These are phyloP conservation scores for Caulochytrium protostelioides DNA, from an alignment of 371 early-diverging fungal genomes.

Conservation along the genomic window DNA sequence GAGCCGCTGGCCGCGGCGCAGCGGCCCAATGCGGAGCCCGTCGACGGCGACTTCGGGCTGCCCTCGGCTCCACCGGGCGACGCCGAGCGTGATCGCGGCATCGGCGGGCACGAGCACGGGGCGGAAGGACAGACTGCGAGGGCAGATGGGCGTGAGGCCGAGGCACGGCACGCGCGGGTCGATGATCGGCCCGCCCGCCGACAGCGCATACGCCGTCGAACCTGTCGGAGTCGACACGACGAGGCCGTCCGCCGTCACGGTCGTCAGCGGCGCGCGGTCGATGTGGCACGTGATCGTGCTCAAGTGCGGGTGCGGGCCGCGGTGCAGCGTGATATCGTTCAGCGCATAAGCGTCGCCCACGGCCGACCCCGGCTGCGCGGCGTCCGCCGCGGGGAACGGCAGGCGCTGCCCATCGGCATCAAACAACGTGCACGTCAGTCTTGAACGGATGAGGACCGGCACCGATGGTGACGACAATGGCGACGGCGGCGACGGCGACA, in stretches of 20 bases:
- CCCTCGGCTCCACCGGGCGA: too few species aligned
- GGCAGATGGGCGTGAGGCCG: conserved; percentile 34
- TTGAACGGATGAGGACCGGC: not conserved
- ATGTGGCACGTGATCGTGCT: conserved; percentile 55
- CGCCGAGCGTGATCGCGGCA: not conserved
- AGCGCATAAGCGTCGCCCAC: conserved; percentile 28
- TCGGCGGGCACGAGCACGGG: conserved; percentile 27
- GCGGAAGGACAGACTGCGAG: conserved; percentile 31
- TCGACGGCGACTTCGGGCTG: too few species aligned
- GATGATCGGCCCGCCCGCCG: conserved; percentile 46
- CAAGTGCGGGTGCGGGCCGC: conserved; percentile 64
- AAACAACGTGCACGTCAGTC: not conserved
- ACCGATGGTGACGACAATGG: not conserved
- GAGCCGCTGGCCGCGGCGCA: not conserved
- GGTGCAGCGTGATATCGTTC: conserved; percentile 74
- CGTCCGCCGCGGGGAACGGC: not conserved
- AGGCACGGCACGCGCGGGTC: conserved; percentile 39
- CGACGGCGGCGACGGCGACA: not conserved
- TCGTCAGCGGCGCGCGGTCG: conserved; percentile 54
- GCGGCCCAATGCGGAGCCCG: not conserved
- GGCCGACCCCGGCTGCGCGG: not conserved
- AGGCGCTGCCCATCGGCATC: not conserved
- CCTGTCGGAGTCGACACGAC: conserved; percentile 83
- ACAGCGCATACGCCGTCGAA: conserved; percentile 79
- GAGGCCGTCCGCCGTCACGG: conserved; percentile 71